phyloP scores from a whole-genome alignment of 257 asterid genomes.

The Solanum ossicruentum region DNA sequence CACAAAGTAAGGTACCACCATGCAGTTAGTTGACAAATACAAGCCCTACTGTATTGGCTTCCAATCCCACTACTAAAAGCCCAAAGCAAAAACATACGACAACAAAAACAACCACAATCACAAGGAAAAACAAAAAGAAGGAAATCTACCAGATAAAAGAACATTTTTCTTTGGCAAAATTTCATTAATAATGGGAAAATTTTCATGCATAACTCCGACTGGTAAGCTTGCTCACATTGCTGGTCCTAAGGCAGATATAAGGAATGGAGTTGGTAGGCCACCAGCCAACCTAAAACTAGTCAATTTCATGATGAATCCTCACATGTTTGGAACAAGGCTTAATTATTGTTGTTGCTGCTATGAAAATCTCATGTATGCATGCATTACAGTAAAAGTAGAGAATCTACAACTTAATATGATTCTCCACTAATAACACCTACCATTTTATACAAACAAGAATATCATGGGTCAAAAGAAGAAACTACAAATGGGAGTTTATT shows the following conservation, averaged over 20 bases:
- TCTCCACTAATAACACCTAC: background rate
- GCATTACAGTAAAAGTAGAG: background rate
- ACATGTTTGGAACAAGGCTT: background rate
- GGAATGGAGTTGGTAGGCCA: background rate
- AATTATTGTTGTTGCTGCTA: background rate
- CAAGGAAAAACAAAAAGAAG: background rate
- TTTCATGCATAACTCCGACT: background rate
- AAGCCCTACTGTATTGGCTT: background rate
- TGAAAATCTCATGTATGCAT: background rate
- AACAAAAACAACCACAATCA: background rate
- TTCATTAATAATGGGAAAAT: background rate
- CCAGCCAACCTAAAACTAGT: background rate
- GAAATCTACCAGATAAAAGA: background rate
- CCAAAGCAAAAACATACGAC: background rate
- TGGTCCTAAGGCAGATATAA: background rate
- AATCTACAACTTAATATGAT: background rate
- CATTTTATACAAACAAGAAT: background rate
- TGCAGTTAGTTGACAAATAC: background rate
- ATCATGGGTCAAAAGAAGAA: background rate
- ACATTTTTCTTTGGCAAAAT: background rate
- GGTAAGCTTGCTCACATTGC: background rate
- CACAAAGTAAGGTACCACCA: background rate
- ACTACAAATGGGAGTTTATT: background rate
- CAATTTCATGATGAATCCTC: background rate
- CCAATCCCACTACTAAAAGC: background rate